A percentile compares a stretch with the other conserved stretches of the same genome.
Evolutionary conservation across 495 filamentous ascomycete species (phyloP).

Genomic region (Wilcoxina mikolae): DNA sequence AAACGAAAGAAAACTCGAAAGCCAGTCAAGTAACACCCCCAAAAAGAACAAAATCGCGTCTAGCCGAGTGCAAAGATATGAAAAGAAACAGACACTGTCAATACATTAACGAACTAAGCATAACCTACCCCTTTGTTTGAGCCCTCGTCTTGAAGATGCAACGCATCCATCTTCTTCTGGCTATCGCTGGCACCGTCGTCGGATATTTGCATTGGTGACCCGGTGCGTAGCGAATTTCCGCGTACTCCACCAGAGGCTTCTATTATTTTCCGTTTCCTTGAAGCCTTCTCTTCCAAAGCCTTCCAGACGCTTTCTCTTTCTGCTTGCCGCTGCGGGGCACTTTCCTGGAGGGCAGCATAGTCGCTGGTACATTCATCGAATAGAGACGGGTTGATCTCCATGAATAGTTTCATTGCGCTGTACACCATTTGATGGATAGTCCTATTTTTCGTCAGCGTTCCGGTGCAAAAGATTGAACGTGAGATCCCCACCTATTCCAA

Average conservation of each 20-base stretch:
- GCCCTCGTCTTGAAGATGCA: slow-evolving; percentile 47
- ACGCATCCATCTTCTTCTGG: slow-evolving; percentile 50
- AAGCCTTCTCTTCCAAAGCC: slow-evolving; percentile 63
- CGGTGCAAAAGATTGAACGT: background rate
- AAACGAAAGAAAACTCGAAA: slow-evolving; percentile 10
- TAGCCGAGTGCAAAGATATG: slow-evolving; percentile 14
- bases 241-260: slow-evolving; percentile 20
- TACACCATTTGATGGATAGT: slow-evolving; percentile 99
- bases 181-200: slow-evolving; percentile 50
- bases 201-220: slow-evolving; percentile 40
- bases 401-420: slow-evolving; percentile 99
- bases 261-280: slow-evolving; percentile 39
- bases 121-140: slow-evolving; percentile 30
- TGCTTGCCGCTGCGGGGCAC: slow-evolving; percentile 60
- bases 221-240: slow-evolving; percentile 29
- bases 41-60: slow-evolving; percentile 11
- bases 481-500: slow-evolving; percentile 79
- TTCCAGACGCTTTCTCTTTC: slow-evolving; percentile 75
- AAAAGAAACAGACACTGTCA: slow-evolving; percentile 20
- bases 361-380: slow-evolving; percentile 98
- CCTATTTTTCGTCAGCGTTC: slow-evolving; percentile 34
- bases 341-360: slow-evolving; percentile 93
- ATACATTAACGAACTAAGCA: slow-evolving; percentile 27
- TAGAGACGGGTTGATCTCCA: slow-evolving; percentile 98
- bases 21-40: slow-evolving; percentile 6